Evolutionary conservation across 1,139 yeast genomes (phyloP).

Genomic region (Williopsis jadinii): DNA sequence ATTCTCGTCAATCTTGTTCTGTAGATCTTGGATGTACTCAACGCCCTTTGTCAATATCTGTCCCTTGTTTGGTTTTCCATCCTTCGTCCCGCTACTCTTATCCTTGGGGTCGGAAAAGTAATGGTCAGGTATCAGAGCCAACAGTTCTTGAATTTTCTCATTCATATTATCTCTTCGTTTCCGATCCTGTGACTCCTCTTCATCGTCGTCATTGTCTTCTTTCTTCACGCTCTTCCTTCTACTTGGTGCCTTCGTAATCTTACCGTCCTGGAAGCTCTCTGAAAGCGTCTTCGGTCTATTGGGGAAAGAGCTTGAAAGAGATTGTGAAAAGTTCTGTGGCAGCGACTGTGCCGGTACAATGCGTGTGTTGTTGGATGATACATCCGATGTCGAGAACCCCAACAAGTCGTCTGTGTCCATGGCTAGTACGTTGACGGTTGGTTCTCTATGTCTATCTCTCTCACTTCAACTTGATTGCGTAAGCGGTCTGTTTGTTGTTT

Average conservation of each 20-base stretch:
- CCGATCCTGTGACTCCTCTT: slow-evolving; percentile 34
- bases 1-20: slow-evolving; percentile 67
- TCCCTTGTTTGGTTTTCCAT: slow-evolving; percentile 91
- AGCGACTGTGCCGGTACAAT: slow-evolving; percentile 8
- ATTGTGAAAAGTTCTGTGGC: slow-evolving; percentile 6
- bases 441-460: no score
- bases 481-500: no score
- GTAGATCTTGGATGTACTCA: slow-evolving; percentile 71
- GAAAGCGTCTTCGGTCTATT: slow-evolving; percentile 16
- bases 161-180: slow-evolving; percentile 84
- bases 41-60: slow-evolving; percentile 81
- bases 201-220: slow-evolving; percentile 9
- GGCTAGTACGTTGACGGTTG: no score
- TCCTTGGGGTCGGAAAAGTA: slow-evolving; percentile 40
- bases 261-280: slow-evolving; percentile 14
- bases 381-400: slow-evolving; percentile 15
- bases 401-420: slow-evolving; percentile 10
- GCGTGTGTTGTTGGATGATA: slow-evolving; percentile 13
- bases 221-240: slow-evolving; percentile 10
- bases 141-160: slow-evolving; percentile 78
- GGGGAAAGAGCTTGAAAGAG: slow-evolving; percentile 14
- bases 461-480: no score
- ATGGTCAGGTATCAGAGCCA: slow-evolving; percentile 59
- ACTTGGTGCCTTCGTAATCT: slow-evolving; percentile 15
- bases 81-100: slow-evolving; percentile 63